Evolutionary conservation across 306 rosid genomes (phyloP).

Genomic region (Prunus mongolica): DNA sequence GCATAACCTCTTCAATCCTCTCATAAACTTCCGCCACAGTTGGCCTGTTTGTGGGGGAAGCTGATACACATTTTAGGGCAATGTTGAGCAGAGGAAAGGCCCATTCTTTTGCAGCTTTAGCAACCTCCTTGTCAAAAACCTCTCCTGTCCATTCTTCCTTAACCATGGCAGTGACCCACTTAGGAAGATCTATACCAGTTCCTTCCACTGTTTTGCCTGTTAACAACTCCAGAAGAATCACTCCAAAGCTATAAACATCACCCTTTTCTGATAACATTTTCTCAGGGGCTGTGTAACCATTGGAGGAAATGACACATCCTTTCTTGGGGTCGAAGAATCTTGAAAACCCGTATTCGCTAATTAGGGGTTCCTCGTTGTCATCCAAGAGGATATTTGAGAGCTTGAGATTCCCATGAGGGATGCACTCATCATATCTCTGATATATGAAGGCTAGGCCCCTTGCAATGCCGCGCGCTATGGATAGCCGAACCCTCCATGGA

Average conservation of each 20-base stretch:
- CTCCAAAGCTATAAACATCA: slow-evolving; percentile 68
- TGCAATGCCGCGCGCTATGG: slow-evolving; percentile 67
- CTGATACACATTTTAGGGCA: slow-evolving; percentile 54
- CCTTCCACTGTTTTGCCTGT: slow-evolving; percentile 61
- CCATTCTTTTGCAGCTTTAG: slow-evolving; percentile 39
- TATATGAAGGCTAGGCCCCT: slow-evolving; percentile 57
- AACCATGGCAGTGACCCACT: slow-evolving; percentile 74
- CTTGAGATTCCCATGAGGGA: slow-evolving; percentile 75
- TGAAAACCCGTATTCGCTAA: slow-evolving; percentile 67
- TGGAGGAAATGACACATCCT: slow-evolving; percentile 30
- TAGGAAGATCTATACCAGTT: slow-evolving; percentile 57
- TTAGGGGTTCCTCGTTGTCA: slow-evolving; percentile 48
- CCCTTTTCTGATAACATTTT: slow-evolving; percentile 49
- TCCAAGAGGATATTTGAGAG: slow-evolving; percentile 69
- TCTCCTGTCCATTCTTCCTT: slow-evolving; percentile 88
- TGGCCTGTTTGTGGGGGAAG: slow-evolving; percentile 52
- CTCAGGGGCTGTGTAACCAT: slow-evolving; percentile 65
- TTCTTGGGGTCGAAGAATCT: slow-evolving; percentile 42
- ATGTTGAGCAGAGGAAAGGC: slow-evolving; percentile 39
- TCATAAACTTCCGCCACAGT: slow-evolving; percentile 37
- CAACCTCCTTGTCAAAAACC: slow-evolving; percentile 64
- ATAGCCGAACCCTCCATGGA: slow-evolving; percentile 54
- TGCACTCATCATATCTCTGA: slow-evolving; percentile 30
- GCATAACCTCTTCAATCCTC: slow-evolving; percentile 49
- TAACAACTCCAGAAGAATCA: slow-evolving; percentile 52